Percentiles rank a stretch among this genome's conserved stretches.
Conservation (phyloP, 495 filamentous ascomycete genomes). For the Lentithecium fluviatile region DNA sequence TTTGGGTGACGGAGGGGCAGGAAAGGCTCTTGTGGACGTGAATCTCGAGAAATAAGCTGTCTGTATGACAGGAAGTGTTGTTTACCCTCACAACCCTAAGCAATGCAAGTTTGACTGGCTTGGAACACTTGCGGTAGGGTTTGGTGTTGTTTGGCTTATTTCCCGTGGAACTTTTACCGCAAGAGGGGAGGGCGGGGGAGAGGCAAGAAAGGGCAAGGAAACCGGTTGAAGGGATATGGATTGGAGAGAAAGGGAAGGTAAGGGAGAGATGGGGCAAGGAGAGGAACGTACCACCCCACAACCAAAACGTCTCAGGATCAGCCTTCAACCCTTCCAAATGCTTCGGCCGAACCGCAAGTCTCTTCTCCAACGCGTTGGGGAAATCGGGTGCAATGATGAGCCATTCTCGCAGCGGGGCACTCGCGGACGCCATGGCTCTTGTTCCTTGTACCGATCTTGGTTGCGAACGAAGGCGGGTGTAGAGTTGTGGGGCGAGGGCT, state of each 20-base stretch:
- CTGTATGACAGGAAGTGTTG: too few relatives aligned
- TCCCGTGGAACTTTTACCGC: background rate
- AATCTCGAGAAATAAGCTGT: too few relatives aligned
- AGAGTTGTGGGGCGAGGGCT: too few relatives aligned
- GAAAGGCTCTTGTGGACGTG: too few relatives aligned
- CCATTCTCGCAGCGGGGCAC: conserved; percentile 57
- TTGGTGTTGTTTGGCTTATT: background rate
- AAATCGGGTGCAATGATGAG: conserved; percentile 82
- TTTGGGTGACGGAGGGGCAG: too few relatives aligned
- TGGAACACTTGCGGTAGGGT: too few relatives aligned
- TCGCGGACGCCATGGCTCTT: background rate
- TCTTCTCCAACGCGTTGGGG: conserved; percentile 60
- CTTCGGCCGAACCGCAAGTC: conserved; percentile 66
- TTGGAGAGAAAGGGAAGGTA: too few relatives aligned
- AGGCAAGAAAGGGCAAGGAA: background rate
- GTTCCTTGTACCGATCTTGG: background rate
- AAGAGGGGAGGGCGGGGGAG: conserved; percentile 31
- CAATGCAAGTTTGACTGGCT: too few relatives aligned
- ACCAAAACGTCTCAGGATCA: conserved; percentile 33
- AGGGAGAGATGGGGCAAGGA: too few relatives aligned
- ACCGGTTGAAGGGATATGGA: too few relatives aligned
- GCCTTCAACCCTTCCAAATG: conserved; percentile 24
- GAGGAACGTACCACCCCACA: conserved; percentile 30
- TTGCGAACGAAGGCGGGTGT: too few relatives aligned
- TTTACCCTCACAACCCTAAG: too few relatives aligned